These are phyloP conservation scores for Amanita molliuscula DNA, from an alignment of 768 basidiomycete genomes.

Conservation along the genomic window DNA sequence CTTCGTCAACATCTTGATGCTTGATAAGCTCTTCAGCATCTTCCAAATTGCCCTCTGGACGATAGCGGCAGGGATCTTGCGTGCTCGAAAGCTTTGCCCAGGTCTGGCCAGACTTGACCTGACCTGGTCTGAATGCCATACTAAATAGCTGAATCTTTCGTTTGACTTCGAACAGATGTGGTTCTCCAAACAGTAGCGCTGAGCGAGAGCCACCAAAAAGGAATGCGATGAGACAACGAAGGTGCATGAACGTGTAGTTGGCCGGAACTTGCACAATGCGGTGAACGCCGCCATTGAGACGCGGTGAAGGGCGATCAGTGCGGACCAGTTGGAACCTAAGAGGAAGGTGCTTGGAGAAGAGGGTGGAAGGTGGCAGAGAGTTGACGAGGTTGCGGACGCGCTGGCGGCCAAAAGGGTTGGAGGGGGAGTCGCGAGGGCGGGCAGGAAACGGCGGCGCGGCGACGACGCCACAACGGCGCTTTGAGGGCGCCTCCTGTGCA, in stretches of 20 bases:
- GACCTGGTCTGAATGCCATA: conserved; percentile 32
- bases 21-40: conserved; percentile 23
- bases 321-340: conserved; percentile 54
- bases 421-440: conserved; percentile 52
- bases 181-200: conserved; percentile 16
- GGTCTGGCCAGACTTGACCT: conserved; percentile 40
- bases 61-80: conserved; percentile 41
- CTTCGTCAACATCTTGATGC: conserved; percentile 20
- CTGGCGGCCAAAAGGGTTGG: conserved; percentile 59
- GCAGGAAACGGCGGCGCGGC: conserved; percentile 17
- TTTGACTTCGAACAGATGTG: conserved; percentile 55
- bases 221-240: conserved; percentile 52
- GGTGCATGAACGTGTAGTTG: conserved; percentile 58
- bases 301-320: conserved; percentile 13
- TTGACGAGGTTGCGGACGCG: conserved; percentile 29
- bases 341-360: conserved; percentile 50
- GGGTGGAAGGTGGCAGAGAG: conserved; percentile 30
- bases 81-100: conserved; percentile 41
- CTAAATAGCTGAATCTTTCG: conserved; percentile 32
- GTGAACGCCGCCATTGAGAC: conserved; percentile 39
- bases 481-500: not conserved
- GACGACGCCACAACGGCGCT: not conserved
- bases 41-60: conserved; percentile 20
- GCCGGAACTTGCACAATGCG: conserved; percentile 61
- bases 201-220: conserved; percentile 33